Conservation (phyloP, 768 basidiomycete genomes). For the Cystobasidium onofrii region DNA sequence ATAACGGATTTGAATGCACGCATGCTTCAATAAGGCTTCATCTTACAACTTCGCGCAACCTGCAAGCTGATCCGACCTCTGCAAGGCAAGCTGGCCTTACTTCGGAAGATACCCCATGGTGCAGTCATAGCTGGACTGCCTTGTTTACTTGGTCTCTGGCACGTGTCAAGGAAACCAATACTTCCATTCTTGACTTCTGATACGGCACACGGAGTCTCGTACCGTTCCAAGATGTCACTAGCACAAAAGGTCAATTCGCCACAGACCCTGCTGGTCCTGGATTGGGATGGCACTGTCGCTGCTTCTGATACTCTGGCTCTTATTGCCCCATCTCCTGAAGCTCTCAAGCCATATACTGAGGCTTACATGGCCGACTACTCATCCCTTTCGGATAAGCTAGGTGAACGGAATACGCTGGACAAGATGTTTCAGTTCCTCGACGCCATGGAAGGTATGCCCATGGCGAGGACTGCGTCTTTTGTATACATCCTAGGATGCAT, state of each 20-base stretch:
- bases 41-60: not conserved
- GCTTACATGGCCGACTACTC: conserved; percentile 5
- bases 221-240: not conserved
- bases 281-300: conserved; percentile 23
- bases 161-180: not conserved
- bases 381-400: not conserved
- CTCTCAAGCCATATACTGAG: conserved; percentile 15
- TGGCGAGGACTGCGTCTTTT: too few species aligned
- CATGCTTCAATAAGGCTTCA: not conserved
- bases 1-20: too few species aligned
- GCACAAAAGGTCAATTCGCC: not conserved
- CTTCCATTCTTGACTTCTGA: not conserved
- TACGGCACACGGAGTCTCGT: not conserved
- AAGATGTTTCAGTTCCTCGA: conserved; percentile 22
- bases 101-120: not conserved
- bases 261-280: conserved; percentile 1
- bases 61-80: not conserved
- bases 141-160: not conserved
- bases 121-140: not conserved
- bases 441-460: conserved; percentile 7
- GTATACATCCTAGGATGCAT: too few species aligned
- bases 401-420: not conserved
- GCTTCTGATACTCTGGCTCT: conserved; percentile 10
- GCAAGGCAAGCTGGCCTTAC: not conserved
- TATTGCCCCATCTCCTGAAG: conserved; percentile 22